A percentile compares a stretch with the other conserved stretches of the same genome.
Conservation (phyloP, 371 early-diverging fungal species). For the Mortierella sp. region DNA sequence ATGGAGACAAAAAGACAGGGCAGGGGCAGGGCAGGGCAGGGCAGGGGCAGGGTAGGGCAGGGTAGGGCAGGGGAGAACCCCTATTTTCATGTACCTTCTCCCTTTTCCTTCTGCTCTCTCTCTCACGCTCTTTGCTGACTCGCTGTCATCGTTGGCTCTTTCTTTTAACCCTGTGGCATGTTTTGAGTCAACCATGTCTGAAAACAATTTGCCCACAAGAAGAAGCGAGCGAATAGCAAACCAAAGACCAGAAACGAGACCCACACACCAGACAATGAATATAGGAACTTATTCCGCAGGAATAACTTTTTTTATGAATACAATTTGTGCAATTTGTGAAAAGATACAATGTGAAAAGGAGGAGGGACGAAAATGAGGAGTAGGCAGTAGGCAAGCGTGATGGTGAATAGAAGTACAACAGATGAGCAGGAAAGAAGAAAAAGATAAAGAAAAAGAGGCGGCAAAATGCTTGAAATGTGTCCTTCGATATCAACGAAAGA, state of each 20-base stretch:
- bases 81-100: background rate
- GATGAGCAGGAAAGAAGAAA: background rate
- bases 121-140: background rate
- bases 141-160: background rate
- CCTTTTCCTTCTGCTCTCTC: background rate
- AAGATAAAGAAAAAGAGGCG: background rate
- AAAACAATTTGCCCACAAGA: background rate
- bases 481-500: background rate
- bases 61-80: background rate
- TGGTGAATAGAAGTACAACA: background rate
- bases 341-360: too few relatives aligned
- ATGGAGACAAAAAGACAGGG: too few relatives aligned
- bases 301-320: too few relatives aligned
- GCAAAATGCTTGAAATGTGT: background rate
- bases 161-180: background rate
- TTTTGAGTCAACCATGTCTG: background rate
- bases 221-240: background rate
- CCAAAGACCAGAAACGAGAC: background rate
- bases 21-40: too few relatives aligned
- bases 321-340: too few relatives aligned
- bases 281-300: too few relatives aligned
- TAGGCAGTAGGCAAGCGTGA: background rate
- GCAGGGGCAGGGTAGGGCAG: too few relatives aligned
- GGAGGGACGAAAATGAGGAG: too few relatives aligned
- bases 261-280: too few relatives aligned